Percentiles rank a stretch among this genome's conserved stretches.
Conservation (phyloP, 2,329 filamentous ascomycete genomes). For the Ustilaginoidea virens region DNA sequence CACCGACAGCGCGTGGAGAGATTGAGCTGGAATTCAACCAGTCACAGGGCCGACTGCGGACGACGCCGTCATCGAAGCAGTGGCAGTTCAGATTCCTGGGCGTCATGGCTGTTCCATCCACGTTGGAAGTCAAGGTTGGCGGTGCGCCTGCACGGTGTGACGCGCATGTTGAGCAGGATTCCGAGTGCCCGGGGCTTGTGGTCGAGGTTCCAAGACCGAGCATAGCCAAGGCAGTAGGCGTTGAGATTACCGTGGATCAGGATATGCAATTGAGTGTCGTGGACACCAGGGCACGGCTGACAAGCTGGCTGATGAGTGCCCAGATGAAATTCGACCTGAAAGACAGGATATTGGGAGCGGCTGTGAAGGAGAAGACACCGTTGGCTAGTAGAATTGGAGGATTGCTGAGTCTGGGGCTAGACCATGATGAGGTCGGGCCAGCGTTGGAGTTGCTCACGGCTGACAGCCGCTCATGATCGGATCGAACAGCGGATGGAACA, state of each 20-base stretch:
- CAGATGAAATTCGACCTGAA: slow-evolving; percentile 3
- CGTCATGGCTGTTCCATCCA: neutral
- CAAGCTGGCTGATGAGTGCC: slow-evolving; percentile 1
- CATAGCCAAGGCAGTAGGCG: neutral
- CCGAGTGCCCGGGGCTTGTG: slow-evolving; percentile 1
- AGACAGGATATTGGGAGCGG: slow-evolving; percentile 2
- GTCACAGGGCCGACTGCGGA: neutral
- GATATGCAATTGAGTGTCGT: slow-evolving; percentile 1
- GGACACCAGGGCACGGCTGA: neutral
- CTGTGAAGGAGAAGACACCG: slow-evolving; percentile 1
- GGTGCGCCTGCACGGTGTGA: neutral
- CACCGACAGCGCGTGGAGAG: neutral
- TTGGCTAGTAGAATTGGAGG: slow-evolving; percentile 1
- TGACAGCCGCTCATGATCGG: slow-evolving; percentile 3
- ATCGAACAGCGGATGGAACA: no score
- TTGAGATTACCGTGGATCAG: slow-evolving; percentile 2
- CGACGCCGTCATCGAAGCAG: slow-evolving; percentile 2
- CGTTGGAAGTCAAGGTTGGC: slow-evolving; percentile 1
- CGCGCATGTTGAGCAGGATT: neutral
- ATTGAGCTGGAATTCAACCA: slow-evolving; percentile 1
- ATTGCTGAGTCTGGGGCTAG: slow-evolving; percentile 4
- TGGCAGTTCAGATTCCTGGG: slow-evolving; percentile 3
- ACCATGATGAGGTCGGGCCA: slow-evolving; percentile 1
- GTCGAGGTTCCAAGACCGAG: neutral
- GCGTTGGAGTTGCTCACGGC: slow-evolving; percentile 3